Evolutionary conservation across 140 eudicot genomes (phyloP), one percentile per base, ranked within the genome.

Genomic region (Senecio squalidus): DNA sequence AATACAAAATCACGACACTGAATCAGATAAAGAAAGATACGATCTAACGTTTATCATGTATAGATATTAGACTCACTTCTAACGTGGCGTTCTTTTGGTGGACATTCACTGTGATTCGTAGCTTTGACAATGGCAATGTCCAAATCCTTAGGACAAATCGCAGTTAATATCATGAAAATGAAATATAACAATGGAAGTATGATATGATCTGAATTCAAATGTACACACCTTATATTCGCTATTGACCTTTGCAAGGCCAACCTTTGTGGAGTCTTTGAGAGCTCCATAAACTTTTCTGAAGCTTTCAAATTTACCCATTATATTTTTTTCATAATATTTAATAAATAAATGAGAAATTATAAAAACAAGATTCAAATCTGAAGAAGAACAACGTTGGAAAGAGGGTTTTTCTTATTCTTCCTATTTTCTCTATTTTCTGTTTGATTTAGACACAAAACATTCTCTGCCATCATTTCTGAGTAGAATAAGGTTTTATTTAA

Each of bases 51-150:
- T 9, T 1, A 9, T 36, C 25, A 2, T 45, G 20, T 14, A n/a
- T 11, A 29, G 2, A 33, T 13, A 38, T 52, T 3, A 45, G 34
- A 81, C 96, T 89, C 72, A 89, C 95, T 89, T 80, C 76, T 63
- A 70, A 89, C 73, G 64, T 89, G 92, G 10, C 91, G 68, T 75
- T 89, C 95, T 68, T 84, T 84, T n/a, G 95, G 97, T 16, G 85
- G 91, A 40, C 77, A 47, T 66, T 89, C 93, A 2, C 66, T 93
- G 58, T 89, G 97, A 66, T 79, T 89, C 14, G 95, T 89, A 10
- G 97, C 97, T 76, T 85, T 89, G 4, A 89, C 95, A 62, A 89
- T 80, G 22, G 97, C 93, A 36, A 85, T 62, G 55, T 89, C 97
- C 84, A 89, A 76, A 68, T 82, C 86, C 93, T 89, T 45, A 38